Evolutionary conservation across 495 filamentous ascomycete species (phyloP), one percentile per base, ranked within the genome.

Genomic region (Talaromyces adpressus): DNA sequence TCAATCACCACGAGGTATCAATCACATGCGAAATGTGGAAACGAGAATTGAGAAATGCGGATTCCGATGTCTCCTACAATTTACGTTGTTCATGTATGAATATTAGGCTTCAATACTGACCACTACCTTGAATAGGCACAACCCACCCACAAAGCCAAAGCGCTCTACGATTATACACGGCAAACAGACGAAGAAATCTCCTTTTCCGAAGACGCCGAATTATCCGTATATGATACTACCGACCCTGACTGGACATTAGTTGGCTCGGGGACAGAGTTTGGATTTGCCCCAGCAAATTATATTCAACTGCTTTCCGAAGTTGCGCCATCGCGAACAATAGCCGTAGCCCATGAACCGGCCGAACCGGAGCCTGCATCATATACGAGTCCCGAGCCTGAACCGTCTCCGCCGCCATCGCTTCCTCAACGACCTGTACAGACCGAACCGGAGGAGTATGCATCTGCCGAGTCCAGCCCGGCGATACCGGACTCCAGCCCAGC

Each of bases 121-220:
- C 30, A 49, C 41, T 51, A 51, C 25, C 57, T 36, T 51, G 34
- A 29, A 64, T 59, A 95, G 91, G 87, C 85, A 63, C 81, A 85
- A 79, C 89, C 94, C 20, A 77, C 82, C 61, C 80, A 85, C 57
- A 78, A 87, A 63, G 93, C 92, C 22, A 91, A 89, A 75, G 90
- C 93, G 49, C 84, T 98, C 39, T 99, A 93, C 78, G 95, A 98
- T 72, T 99, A 99, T 75, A 91, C 89, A 39, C 84, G 92, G 61
- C 94, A 99, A 77, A 99, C 94, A 56, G 95, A 99, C 70, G 94
- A 98, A 73, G 94, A 99, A 77, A 81, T 99, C 27, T 97, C 93
- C 27, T 97, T 99, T 73, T 84, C 89, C 51, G 93, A 99, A 81
- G 92, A 97, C 75, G 87, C 90, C 27, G 75, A 85, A 59, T 79